Percentiles rank a stretch among this genome's conserved stretches.
These are phyloP conservation scores for Graphiopsis chlorocephala DNA, from an alignment of 2,329 filamentous ascomycete genomes.

Conservation along the genomic window DNA sequence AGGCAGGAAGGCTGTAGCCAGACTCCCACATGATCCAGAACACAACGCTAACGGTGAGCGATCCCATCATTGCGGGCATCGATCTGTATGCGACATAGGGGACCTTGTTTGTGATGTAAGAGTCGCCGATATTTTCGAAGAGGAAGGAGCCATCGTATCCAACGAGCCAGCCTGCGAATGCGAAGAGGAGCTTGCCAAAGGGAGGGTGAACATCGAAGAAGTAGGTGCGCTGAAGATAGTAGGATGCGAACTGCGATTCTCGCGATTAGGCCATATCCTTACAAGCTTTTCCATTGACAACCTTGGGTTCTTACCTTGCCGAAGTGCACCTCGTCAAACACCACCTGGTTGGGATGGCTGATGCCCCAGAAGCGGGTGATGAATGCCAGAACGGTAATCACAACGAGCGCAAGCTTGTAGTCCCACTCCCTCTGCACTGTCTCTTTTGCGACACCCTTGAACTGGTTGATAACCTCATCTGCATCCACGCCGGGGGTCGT, in stretches of 20 bases:
- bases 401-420: slow-evolving; percentile 72
- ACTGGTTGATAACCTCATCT: slow-evolving; percentile 39
- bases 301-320: slow-evolving; percentile 71
- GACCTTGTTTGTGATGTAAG: slow-evolving; percentile 94
- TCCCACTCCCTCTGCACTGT: slow-evolving; percentile 62
- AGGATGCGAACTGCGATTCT: slow-evolving; percentile 50
- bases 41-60: slow-evolving; percentile 87
- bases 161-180: slow-evolving; percentile 93
- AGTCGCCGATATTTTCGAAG: slow-evolving; percentile 99
- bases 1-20: slow-evolving; percentile 91
- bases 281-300: neutral
- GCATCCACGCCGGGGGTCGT: slow-evolving; percentile 27
- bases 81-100: slow-evolving; percentile 95
- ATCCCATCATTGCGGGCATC: slow-evolving; percentile 85
- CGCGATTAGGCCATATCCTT: neutral
- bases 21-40: slow-evolving; percentile 99
- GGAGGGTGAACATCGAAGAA: slow-evolving; percentile 99
- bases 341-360: slow-evolving; percentile 90
- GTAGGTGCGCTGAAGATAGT: slow-evolving; percentile 94
- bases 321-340: slow-evolving; percentile 99
- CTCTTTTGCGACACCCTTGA: slow-evolving; percentile 34
- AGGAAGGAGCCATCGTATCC: slow-evolving; percentile 96
- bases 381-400: slow-evolving; percentile 83
- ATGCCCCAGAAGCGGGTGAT: slow-evolving; percentile 95
- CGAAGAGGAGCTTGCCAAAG: slow-evolving; percentile 96